Evolutionary conservation across 768 basidiomycete species (phyloP).

Genomic region (Leccinum longicurvipes): DNA sequence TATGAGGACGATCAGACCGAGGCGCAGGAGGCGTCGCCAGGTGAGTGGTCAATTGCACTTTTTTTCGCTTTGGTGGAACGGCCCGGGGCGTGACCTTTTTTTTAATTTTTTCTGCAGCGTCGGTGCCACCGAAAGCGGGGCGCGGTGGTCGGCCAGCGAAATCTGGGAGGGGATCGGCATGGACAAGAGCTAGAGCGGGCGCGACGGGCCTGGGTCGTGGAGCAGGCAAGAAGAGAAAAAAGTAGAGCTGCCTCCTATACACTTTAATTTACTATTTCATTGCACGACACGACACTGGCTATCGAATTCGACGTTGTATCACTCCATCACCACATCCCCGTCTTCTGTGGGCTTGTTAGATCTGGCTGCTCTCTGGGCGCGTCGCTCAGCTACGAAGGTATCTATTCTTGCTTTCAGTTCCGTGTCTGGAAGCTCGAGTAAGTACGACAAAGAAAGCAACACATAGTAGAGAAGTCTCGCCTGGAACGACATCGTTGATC

Average conservation of each 20-base stretch:
- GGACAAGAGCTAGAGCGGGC: conserved; percentile 28
- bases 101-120: conserved; percentile 8
- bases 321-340: conserved; percentile 30
- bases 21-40: conserved; percentile 55
- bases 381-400: conserved; percentile 60
- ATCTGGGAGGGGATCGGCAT: conserved; percentile 19
- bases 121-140: conserved; percentile 17
- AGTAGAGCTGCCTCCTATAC: conserved; percentile 17
- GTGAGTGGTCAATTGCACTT: conserved; percentile 45
- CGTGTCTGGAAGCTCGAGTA: conserved; percentile 40
- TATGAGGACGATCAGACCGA: conserved; percentile 74
- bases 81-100: conserved; percentile 11
- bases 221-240: conserved; percentile 31
- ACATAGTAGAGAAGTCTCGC: conserved; percentile 42
- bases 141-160: conserved; percentile 30
- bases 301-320: conserved; percentile 5
- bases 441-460: not conserved
- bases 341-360: conserved; percentile 22
- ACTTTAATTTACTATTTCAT: conserved; percentile 1
- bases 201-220: conserved; percentile 24
- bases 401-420: conserved; percentile 77
- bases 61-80: not conserved
- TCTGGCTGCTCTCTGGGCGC: conserved; percentile 33
- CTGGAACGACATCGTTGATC: conserved; percentile 74
- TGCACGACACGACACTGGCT: conserved; percentile 2